Evolutionary conservation across 1,284 basidiomycete genomes (phyloP), one percentile per base, ranked within the genome.

Genomic region (Melampsora americana): DNA sequence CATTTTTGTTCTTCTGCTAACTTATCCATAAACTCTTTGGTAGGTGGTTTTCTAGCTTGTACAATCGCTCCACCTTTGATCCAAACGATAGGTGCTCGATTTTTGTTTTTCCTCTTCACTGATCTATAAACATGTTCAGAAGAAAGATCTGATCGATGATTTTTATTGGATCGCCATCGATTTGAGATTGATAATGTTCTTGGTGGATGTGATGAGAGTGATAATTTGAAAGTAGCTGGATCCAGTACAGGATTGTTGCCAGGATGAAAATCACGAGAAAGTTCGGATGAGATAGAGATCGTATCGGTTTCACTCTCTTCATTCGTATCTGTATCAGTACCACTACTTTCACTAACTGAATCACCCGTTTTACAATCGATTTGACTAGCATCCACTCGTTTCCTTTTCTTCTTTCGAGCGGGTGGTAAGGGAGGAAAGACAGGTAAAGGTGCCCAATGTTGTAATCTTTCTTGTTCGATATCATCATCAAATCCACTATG

Each of bases 51-150:
- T 1, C 70, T 60, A 4, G 70, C 70, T 61, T 73, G 70, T 35
- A 73, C 46, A 42, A 73, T 59, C 28, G 70, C 70, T 12, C 70
- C 70, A n/a, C 64, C 61, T 66, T 73, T 73, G 30, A 73, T 73
- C 70, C 70, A 73, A 5, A 73, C 62, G 5, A 73, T 61, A 6
- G 70, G 70, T 4, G 62, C 70, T 42, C 65, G 65, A 39, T 30
- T 28, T n/a, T 28, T 56, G 20, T 32, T 26, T 42, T 71, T 71
- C 35, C 39, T 16, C 20, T 39, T 39, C n/a, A 50, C 67, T n/a
- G 67, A 18, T 32, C 28, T 18, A 39, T 28, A 59, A 16, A 69
- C 5, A 20, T 56, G 48, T 18, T 53, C 53, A 7, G 67, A 59
- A 26, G 32, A 71, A 16, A 35, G 35, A 35, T 35, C 35, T 35